Conservation (phyloP, 352 stramenopile genomes). For the Stephanocyclus meneghinianus region DNA sequence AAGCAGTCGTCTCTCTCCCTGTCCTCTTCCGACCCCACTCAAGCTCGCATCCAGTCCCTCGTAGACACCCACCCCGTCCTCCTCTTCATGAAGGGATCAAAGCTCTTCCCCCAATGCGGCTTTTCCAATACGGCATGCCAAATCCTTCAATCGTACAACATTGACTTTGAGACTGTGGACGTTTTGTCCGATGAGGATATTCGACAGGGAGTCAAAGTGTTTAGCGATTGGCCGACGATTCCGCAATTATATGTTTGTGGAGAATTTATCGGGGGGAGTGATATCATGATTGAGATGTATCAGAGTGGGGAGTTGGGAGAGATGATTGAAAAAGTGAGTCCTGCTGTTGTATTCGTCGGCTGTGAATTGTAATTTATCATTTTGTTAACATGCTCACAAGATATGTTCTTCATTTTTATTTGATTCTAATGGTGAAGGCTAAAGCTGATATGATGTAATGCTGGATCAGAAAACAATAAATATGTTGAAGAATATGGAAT, state of each 20-base stretch:
- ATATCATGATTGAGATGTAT: constrained; percentile 83
- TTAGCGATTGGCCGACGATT: constrained; percentile 85
- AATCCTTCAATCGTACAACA: constrained; percentile 86
- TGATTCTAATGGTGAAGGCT: background rate
- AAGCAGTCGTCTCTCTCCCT: constrained; percentile 76
- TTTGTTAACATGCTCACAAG: background rate
- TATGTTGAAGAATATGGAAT: background rate
- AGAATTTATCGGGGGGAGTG: constrained; percentile 91
- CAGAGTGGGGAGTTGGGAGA: constrained; percentile 76
- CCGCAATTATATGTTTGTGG: constrained; percentile 98
- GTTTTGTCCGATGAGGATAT: constrained; percentile 90
- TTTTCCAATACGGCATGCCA: constrained; percentile 96
- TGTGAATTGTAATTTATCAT: background rate
- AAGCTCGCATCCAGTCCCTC: constrained; percentile 61
- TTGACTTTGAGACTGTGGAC: constrained; percentile 96
- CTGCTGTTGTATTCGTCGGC: background rate
- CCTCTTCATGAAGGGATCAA: constrained; percentile 99
- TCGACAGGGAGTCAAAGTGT: constrained; percentile 95
- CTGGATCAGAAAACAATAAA: background rate
- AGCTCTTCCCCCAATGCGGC: constrained; percentile 94
- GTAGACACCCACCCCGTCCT: constrained; percentile 90
- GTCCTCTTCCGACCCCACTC: constrained; percentile 3
- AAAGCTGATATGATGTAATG: constrained; percentile 52
- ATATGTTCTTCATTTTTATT: background rate
- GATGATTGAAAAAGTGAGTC: constrained; percentile 74